Conservation (phyloP, 441 rosid genomes). For the Arabidopsis lyrata region DNA sequence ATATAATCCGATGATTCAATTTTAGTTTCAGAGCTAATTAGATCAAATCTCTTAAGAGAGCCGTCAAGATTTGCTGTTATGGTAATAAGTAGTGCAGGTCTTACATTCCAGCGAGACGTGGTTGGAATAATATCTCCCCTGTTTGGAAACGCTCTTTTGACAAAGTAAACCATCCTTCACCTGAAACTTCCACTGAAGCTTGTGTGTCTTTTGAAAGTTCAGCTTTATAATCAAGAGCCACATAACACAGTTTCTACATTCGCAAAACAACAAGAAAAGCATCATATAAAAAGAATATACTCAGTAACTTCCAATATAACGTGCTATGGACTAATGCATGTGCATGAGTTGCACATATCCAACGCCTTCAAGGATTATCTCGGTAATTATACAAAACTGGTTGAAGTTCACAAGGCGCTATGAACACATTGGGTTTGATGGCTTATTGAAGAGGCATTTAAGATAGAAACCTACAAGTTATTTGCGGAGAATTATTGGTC, state of each 20-base stretch:
- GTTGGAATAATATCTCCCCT: constrained; percentile 91
- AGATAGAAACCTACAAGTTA: constrained; percentile 16
- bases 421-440: constrained; percentile 1
- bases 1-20: constrained; percentile 8
- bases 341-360: constrained; percentile 13
- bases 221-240: constrained; percentile 78
- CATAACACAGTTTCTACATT: constrained; percentile 83
- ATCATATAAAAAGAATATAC: constrained; percentile 13
- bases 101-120: constrained; percentile 85
- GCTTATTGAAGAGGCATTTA: constrained; percentile 6
- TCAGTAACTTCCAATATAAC: not conserved
- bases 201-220: constrained; percentile 67
- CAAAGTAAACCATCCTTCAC: constrained; percentile 83
- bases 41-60: constrained; percentile 2
- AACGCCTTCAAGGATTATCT: not conserved
- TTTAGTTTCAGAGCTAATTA: constrained; percentile 19
- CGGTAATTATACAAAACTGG: not conserved
- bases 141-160: constrained; percentile 88
- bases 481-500: constrained; percentile 13
- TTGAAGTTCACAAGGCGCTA: constrained; percentile 23
- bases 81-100: constrained; percentile 41
- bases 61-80: not conserved
- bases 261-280: constrained; percentile 38
- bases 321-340: not conserved
- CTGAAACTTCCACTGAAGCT: constrained; percentile 72